phyloP scores from a whole-genome alignment of 805 yeast species.

The Komagataella pseudopastoris region DNA sequence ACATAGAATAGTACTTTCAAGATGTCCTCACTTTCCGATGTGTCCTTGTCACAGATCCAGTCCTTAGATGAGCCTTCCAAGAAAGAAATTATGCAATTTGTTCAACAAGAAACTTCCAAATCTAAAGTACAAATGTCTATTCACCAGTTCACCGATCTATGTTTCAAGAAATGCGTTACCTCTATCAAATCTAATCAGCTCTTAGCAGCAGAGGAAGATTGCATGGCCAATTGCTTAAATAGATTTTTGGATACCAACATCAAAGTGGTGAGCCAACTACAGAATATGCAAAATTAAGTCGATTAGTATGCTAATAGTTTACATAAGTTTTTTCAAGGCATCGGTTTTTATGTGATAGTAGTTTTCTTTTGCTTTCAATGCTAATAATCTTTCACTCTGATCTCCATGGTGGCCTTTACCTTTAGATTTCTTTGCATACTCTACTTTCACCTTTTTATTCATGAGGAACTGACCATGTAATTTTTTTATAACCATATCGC shows the following conservation, averaged over 20 bases:
- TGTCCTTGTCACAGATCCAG: constrained; percentile 5
- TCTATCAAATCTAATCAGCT: constrained; percentile 33
- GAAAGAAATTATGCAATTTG: constrained; percentile 59
- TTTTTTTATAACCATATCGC: constrained; percentile 59
- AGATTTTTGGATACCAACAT: constrained; percentile 81
- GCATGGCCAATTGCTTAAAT: constrained; percentile 72
- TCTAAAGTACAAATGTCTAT: constrained; percentile 80
- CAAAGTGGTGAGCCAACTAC: constrained; percentile 49
- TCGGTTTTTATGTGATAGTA: constrained; percentile 6
- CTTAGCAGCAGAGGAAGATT: constrained; percentile 47
- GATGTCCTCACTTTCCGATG: background rate
- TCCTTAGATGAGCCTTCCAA: constrained; percentile 54
- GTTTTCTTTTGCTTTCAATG: constrained; percentile 43
- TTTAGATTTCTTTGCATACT: constrained; percentile 59
- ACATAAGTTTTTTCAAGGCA: background rate
- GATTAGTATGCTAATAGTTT: constrained; percentile 3
- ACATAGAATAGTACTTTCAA: background rate
- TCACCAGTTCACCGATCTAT: constrained; percentile 79
- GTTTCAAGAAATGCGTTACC: constrained; percentile 76
- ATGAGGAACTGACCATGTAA: constrained; percentile 59
- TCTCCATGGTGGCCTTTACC: constrained; percentile 61
- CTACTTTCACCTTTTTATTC: constrained; percentile 47
- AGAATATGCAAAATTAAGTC: background rate
- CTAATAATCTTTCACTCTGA: constrained; percentile 57
- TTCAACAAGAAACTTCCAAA: constrained; percentile 75